Base-by-base conservation (phyloP, 2,329 filamentous ascomycete species). In the Epichloe sylvatica region DNA sequence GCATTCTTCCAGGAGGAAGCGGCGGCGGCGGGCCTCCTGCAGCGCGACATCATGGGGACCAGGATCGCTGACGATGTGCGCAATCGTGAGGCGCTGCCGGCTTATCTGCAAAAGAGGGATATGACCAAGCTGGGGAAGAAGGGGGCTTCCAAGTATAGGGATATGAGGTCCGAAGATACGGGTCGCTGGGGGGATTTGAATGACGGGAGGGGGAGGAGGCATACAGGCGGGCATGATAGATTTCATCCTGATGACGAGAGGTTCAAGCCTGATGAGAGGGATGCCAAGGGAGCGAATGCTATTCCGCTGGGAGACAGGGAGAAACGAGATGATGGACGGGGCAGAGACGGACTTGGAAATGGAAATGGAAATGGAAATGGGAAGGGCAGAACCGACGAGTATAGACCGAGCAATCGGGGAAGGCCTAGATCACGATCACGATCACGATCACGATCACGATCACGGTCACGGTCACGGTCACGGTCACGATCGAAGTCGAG, bases 121-220 rank as follows among this genome's bases (percentile, higher is more conserved):
- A 88, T 92, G 84, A 91, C 90, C 13, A 91, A 90, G 70, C 68
- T 98, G 25, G 92, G 92, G 21, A 87, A 85, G 70, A 95, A 95
- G 71, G 91, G 91, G 19, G 81, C 86, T 30, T 90, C 88, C 6
- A 86, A 85, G 65, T 97, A 97, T 68, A 85, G 78, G 59, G 92
- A 98, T 66, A 75, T 98, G 60, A 83, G 82, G 63, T 79, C 74
- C 13, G 91, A 98, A 68, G 92, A 98, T 67, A 98, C 92, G 0
- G 92, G 92, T 0, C 73, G 77, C 33, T 96, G 84, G 91, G 84
- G 84, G 4, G 74, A 81, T 45, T 74, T 77, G 55, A 76, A 76
- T 25, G 77, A 80, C 54, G 71, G 64, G 59, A 50, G 47, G 5
- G 42, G 30, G 9, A 53, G 67, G 54, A 60, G 65, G 48, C 54